Base-by-base conservation (phyloP, 2,329 filamentous ascomycete genomes). In the Aspergillus jensenii region DNA sequence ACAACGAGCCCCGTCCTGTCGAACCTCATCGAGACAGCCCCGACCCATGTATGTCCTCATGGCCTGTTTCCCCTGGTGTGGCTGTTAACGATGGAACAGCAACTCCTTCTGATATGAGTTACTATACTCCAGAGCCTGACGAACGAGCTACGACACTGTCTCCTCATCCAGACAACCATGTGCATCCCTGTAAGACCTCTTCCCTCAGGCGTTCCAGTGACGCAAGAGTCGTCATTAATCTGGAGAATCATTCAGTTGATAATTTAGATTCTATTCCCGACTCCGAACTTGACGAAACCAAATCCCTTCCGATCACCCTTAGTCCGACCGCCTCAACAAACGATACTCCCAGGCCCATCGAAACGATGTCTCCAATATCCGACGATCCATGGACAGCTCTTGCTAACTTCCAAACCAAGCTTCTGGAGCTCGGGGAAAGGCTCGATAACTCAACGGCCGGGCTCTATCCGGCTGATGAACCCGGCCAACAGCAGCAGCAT, bases 51-150 rank as follows among this genome's bases (percentile, higher is more conserved):
- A 59, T 41, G 68, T 65, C 23, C 33, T 44, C 27, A 19, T 33
- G 11, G 11, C 19, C 17, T 46, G 19, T 31, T 48, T 19, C 6
- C 23, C 41, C 4, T 4, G 17, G 48, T 25, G 44, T 27, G 43
- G 45, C 40, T 55, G 47, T n/a, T 57, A 31, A 49, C 37, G 21
- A 21, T 54, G 7, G 47, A 23, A 7, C 54, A 74, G 72, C 65
- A 47, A 74, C 72, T 21, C 72, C 72, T 5, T 72, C 72, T 39
- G 72, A 74, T 58, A 74, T 74, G 71, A 72, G 68, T 41, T 74
- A 71, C 59, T 74, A 71, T 58, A 74, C 71, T 6, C 71, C 71
- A 11, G 69, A 71, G 49, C 71, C 69, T 11, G 67, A 70, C 19
- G 71, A 73, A 17, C 66, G 67, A 50, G 59, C 63, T 27, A 53